A percentile compares a stretch with the other conserved stretches of the same genome.
phyloP scores from a whole-genome alignment of 257 asterid genomes.

The Lantana camara region DNA sequence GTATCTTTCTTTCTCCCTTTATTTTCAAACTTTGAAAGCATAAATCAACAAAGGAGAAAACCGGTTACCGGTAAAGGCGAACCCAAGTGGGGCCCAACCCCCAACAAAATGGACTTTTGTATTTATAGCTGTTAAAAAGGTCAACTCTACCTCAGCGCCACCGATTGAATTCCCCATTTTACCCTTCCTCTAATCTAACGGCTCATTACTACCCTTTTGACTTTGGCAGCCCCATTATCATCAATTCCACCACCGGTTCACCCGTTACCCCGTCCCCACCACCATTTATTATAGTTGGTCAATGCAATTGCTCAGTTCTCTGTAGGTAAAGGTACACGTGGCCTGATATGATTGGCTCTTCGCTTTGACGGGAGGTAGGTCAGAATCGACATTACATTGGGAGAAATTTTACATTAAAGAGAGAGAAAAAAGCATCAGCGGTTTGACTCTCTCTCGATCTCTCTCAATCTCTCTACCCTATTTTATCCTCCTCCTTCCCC shows the following conservation, averaged over 20 bases:
- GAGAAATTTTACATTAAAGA: slow-evolving; percentile 23
- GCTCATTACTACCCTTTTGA: slow-evolving; percentile 48
- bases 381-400: slow-evolving; percentile 27
- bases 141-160: slow-evolving; percentile 54
- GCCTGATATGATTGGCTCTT: slow-evolving; percentile 14
- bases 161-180: slow-evolving; percentile 20
- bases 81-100: slow-evolving; percentile 25
- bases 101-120: slow-evolving; percentile 42
- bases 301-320: slow-evolving; percentile 29
- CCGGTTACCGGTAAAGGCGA: slow-evolving; percentile 32
- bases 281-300: slow-evolving; percentile 36
- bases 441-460: slow-evolving; percentile 48
- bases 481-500: slow-evolving; percentile 28
- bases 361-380: slow-evolving; percentile 40
- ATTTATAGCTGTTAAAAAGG: slow-evolving; percentile 40
- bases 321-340: slow-evolving; percentile 29
- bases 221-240: slow-evolving; percentile 31
- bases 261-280: slow-evolving; percentile 45
- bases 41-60: background rate
- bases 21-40: slow-evolving; percentile 22
- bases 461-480: slow-evolving; percentile 14
- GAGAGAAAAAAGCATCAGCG: slow-evolving; percentile 33
- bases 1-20: background rate
- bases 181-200: slow-evolving; percentile 46
- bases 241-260: slow-evolving; percentile 41